Base-by-base conservation (phyloP, 805 yeast genomes). In the Wickerhamomyces subpelliculosus region DNA sequence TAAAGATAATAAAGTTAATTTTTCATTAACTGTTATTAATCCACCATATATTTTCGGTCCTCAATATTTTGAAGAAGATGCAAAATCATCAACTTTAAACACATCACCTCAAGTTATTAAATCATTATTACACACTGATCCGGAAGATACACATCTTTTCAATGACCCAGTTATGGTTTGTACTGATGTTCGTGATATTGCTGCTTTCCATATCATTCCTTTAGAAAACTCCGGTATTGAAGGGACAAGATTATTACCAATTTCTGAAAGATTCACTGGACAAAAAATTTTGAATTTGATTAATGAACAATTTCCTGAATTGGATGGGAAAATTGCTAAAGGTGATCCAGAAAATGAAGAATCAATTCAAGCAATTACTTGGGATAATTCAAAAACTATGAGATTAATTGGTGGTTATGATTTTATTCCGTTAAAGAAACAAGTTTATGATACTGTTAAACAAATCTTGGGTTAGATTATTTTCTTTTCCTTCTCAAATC, bases 41-140 rank as follows among this genome's bases (percentile, higher is more conserved):
- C 80, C 81, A 1, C 65, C 67, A 7, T 70, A 60, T 51, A 76
- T 74, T 1, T 72, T 72, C 47, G 82, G 81, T 4, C 81, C 81
- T 8, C 75, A 74, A 46, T 67, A 63, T 8, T 68, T 70, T 37
- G 68, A 75, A 25, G 62, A 65, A 41, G 54, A 55, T 24, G 53
- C 62, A 8, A 25, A n/a, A n/a, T n/a, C n/a, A n/a, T n/a, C n/a
- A n/a, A n/a, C n/a, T n/a, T n/a, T n/a, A n/a, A n/a, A n/a, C n/a
- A n/a, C n/a, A n/a, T n/a, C n/a, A n/a, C n/a, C n/a, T n/a, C n/a
- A n/a, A n/a, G n/a, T n/a, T n/a, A n/a, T n/a, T n/a, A n/a, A n/a
- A n/a, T n/a, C n/a, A n/a, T n/a, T n/a, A n/a, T n/a, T n/a, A n/a
- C n/a, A n/a, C n/a, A n/a, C n/a, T n/a, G n/a, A n/a, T n/a, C n/a